Evolutionary conservation across 495 filamentous ascomycete genomes (phyloP).

Genomic region (Hyaloscypha hepaticicola): DNA sequence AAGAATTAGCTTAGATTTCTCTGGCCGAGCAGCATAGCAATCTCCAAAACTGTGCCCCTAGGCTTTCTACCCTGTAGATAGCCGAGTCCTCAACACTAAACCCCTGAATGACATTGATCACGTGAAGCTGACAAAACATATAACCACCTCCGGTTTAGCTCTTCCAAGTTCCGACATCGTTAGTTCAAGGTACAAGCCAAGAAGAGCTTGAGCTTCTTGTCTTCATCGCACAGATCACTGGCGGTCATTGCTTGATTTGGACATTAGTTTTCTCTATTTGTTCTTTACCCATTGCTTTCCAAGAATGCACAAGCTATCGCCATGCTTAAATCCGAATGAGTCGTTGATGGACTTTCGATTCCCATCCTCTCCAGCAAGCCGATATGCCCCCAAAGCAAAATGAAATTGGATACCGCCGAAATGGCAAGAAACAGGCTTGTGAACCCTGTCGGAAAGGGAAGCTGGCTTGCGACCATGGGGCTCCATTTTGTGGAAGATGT

Average conservation of each 20-base stretch:
- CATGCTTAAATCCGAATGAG: background rate
- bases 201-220: too few species aligned
- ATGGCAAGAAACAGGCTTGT: slow-evolving; percentile 51
- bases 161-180: too few species aligned
- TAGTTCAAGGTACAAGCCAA: too few species aligned
- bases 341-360: background rate
- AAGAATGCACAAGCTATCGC: background rate
- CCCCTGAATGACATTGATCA: too few species aligned
- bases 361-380: background rate
- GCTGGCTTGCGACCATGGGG: slow-evolving; percentile 48
- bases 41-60: background rate
- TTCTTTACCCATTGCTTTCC: background rate
- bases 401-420: slow-evolving; percentile 38
- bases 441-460: slow-evolving; percentile 56
- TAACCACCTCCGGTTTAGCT: too few species aligned
- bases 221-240: too few species aligned
- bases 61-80: background rate
- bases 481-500: slow-evolving; percentile 48
- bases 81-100: too few species aligned
- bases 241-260: background rate
- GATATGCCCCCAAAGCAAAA: slow-evolving; percentile 13
- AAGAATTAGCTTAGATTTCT: background rate
- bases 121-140: too few species aligned
- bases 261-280: background rate
- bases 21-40: background rate